phyloP scores from a whole-genome alignment of 345 rosid species.

The Brassica cretica region DNA sequence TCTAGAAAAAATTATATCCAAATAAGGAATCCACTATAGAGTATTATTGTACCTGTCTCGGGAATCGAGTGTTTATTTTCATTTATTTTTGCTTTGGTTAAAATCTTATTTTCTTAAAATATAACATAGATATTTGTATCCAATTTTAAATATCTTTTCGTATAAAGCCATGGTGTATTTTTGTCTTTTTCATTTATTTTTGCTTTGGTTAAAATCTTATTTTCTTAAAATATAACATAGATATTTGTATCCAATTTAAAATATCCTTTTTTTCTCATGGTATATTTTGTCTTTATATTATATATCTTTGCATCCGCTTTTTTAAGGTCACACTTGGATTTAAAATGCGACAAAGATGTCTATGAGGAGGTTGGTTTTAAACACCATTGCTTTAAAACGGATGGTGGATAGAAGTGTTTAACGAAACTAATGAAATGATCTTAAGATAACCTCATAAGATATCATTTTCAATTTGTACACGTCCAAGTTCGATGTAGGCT shows the following conservation, averaged over 20 bases:
- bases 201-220: neutral
- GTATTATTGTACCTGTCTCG: neutral
- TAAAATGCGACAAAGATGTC: constrained; percentile 8
- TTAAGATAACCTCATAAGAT: constrained; percentile 13
- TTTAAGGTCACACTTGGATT: constrained; percentile 4
- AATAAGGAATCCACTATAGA: constrained; percentile 33
- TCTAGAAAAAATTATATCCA: neutral
- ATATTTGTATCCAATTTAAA: constrained; percentile 9
- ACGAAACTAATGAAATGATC: constrained; percentile 20
- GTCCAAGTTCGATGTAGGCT: constrained; percentile 14
- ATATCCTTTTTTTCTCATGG: neutral
- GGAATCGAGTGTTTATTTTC: neutral
- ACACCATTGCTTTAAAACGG: constrained; percentile 25
- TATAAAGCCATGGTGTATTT: neutral
- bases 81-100: neutral
- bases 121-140: constrained; percentile 18
- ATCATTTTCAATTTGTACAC: constrained; percentile 25
- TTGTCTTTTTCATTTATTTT: neutral
- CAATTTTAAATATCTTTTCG: constrained; percentile 2
- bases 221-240: constrained; percentile 12
- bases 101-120: neutral
- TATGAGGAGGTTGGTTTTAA: neutral
- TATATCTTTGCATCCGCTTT: neutral
- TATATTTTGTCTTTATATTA: constrained; percentile 12
- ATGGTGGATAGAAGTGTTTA: constrained; percentile 8